These are phyloP conservation scores for Eucalyptus melliodora DNA, from an alignment of 345 rosid species.

Conservation along the genomic window DNA sequence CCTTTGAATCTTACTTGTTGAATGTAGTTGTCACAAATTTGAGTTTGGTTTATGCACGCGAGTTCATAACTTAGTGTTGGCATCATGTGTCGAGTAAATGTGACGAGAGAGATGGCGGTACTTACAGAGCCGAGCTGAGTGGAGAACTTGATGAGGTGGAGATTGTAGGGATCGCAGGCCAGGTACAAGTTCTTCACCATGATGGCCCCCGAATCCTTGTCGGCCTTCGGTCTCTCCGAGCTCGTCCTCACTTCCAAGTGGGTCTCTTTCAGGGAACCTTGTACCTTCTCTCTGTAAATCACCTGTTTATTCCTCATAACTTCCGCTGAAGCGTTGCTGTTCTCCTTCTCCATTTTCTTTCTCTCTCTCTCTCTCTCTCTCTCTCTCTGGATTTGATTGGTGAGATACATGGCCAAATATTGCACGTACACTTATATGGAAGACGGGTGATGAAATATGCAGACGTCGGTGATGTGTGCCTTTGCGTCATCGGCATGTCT, in stretches of 20 bases:
- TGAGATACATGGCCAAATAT: not conserved
- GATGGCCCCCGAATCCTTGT: slow-evolving; percentile 8
- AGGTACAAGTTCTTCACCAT: slow-evolving; percentile 46
- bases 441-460: not conserved
- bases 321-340: not conserved
- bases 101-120: not conserved
- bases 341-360: not conserved
- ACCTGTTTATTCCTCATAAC: slow-evolving; percentile 28
- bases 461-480: not conserved
- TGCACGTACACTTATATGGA: not conserved
- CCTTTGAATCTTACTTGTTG: not conserved
- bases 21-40: not conserved
- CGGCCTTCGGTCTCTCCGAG: slow-evolving; percentile 4
- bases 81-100: not conserved
- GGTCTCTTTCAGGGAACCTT: slow-evolving; percentile 30
- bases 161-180: slow-evolving; percentile 49
- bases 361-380: no score
- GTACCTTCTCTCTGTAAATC: slow-evolving; percentile 9
- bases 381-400: not conserved
- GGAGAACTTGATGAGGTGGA: slow-evolving; percentile 13
- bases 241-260: slow-evolving; percentile 11
- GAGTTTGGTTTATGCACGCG: not conserved
- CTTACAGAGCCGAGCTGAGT: slow-evolving; percentile 7
- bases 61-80: not conserved
- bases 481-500: no score